Conservation (phyloP, 2,329 filamentous ascomycete species). For the Epichloe uncinata region DNA sequence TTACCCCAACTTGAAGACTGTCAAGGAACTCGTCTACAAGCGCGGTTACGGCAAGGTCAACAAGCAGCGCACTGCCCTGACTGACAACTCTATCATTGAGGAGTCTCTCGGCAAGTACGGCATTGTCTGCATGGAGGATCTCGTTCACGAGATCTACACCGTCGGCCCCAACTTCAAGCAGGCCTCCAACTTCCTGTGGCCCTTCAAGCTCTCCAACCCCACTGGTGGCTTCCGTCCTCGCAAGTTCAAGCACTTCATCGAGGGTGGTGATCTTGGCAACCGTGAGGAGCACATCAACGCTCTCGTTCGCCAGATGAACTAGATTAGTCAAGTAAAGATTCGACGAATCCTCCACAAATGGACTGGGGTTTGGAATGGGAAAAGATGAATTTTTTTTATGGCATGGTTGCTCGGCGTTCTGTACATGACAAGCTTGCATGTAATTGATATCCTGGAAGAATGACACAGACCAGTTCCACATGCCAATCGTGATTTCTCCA, state of each 20-base stretch:
- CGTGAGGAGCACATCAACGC: slow-evolving; percentile 96
- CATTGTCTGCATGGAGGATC: slow-evolving; percentile 98
- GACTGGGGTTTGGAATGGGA: slow-evolving; percentile 16
- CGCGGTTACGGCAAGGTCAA: slow-evolving; percentile 97
- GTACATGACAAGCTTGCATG: slow-evolving; percentile 22
- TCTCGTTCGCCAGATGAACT: slow-evolving; percentile 98
- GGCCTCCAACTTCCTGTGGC: slow-evolving; percentile 98
- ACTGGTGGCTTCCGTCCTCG: slow-evolving; percentile 88
- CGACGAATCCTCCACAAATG: slow-evolving; percentile 10
- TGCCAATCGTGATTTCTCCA: background rate
- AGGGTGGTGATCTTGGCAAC: slow-evolving; percentile 98
- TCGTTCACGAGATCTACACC: slow-evolving; percentile 98
- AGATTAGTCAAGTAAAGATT: slow-evolving; percentile 21
- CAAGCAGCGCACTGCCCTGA: slow-evolving; percentile 93
- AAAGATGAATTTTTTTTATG: slow-evolving; percentile 10
- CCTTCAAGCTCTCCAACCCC: slow-evolving; percentile 99
- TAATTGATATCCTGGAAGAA: slow-evolving; percentile 29
- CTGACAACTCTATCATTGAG: slow-evolving; percentile 97
- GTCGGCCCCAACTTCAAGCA: slow-evolving; percentile 99
- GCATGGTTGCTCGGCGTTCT: slow-evolving; percentile 28
- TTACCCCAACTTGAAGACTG: slow-evolving; percentile 98
- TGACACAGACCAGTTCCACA: slow-evolving; percentile 26
- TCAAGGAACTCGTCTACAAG: slow-evolving; percentile 99
- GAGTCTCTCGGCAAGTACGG: slow-evolving; percentile 94
- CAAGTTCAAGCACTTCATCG: slow-evolving; percentile 99